Evolutionary conservation across 2,329 filamentous ascomycete genomes (phyloP), one percentile per base, ranked within the genome.

Genomic region (Proliferodiscus dingleyae): DNA sequence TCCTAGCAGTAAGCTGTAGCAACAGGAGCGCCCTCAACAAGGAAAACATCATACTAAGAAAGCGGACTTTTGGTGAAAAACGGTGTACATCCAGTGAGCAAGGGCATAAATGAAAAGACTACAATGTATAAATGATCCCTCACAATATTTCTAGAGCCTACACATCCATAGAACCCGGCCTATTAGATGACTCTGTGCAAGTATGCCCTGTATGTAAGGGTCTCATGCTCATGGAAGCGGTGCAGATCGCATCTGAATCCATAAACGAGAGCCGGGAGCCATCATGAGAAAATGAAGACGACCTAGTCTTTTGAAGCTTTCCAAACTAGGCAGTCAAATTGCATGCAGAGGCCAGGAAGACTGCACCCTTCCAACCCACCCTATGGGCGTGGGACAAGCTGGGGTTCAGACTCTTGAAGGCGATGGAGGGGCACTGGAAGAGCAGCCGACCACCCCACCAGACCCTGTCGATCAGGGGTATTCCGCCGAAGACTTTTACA

Each of bases 151-250:
- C 32, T n/a, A n/a, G n/a, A 9, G 16, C 19, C 9, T 34, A n/a
- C 11, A 34, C 72, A 41, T 75, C 26, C 7, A 28, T 13, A 13
- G 26, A 28, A 28, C 26, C 13, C 26, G 26, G 7, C 26, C 26
- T 21, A 18, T 34, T 18, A 34, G 13, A 34, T 34, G 32, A 34
- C 16, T 18, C 2, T 34, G n/a, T 10, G 19, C 19, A 34, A n/a
- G 9, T 15, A 18, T 4, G 32, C 10, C 6, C 32, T 7, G 7
- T 28, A 34, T 34, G 16, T 11, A 34, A 16, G 16, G 16, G 2
- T 9, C 16, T 21, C 16, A 34, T 34, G 32, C 16, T n/a, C n/a
- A n/a, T n/a, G n/a, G n/a, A 34, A 18, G 32, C 4, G 32, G 16
- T 8, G 15, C 10, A 21, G 13, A 34, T 19, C 5, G 29, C 32